Evolutionary conservation across 331 rosid species (phyloP).

Genomic region (Rhamnella rubrinervis): DNA sequence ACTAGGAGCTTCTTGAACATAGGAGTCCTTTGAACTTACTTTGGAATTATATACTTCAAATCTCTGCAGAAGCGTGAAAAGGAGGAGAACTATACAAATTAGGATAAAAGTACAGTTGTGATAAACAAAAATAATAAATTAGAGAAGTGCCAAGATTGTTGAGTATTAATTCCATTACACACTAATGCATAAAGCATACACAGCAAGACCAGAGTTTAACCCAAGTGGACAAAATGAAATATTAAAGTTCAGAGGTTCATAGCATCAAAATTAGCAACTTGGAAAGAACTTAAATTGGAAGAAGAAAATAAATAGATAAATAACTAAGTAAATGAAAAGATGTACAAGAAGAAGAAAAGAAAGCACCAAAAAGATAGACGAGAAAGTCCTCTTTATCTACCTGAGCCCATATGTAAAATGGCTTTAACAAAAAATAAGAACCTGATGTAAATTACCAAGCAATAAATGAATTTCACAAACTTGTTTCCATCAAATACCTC

Average conservation of each 20-base stretch:
- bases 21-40: slow-evolving; percentile 58
- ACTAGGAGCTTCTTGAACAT: slow-evolving; percentile 51
- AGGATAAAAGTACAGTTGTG: background rate
- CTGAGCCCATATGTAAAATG: background rate
- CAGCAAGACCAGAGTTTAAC: too few species aligned
- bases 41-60: slow-evolving; percentile 50
- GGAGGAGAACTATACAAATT: background rate
- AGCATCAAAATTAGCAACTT: too few species aligned
- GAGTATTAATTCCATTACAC: background rate
- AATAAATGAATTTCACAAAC: too few species aligned
- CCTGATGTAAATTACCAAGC: background rate
- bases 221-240: too few species aligned
- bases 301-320: too few species aligned
- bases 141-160: background rate
- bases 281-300: too few species aligned
- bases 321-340: too few species aligned
- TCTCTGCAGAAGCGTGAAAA: slow-evolving; percentile 55
- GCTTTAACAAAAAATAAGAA: background rate
- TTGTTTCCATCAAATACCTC: too few species aligned
- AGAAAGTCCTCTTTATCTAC: background rate
- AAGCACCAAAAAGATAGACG: background rate
- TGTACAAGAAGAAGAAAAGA: background rate
- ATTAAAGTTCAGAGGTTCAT: too few species aligned
- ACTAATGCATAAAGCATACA: too few species aligned
- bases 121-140: background rate